phyloP scores from a whole-genome alignment of 352 stramenopile species.

The Globisporangium viniferum region DNA sequence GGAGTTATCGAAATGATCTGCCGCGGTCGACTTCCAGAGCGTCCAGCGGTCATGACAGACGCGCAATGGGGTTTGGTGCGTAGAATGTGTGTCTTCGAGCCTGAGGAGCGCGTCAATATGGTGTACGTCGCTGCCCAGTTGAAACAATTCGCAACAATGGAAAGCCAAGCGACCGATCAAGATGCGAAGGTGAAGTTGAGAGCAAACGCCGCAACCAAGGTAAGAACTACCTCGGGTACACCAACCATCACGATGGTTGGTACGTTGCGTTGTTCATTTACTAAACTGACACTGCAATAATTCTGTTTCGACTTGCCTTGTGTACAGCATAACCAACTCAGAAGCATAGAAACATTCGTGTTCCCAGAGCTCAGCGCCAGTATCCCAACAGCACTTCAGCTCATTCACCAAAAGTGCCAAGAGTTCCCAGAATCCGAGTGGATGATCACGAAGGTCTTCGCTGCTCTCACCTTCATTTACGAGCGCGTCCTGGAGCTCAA shows the following conservation, averaged over 20 bases:
- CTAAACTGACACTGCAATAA: not conserved
- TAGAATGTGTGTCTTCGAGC: slow-evolving; percentile 2
- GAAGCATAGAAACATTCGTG: not conserved
- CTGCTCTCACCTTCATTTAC: slow-evolving; percentile 4
- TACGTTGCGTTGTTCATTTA: too few relatives aligned
- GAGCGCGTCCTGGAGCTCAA: not conserved
- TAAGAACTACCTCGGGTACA: too few relatives aligned
- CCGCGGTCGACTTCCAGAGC: not conserved
- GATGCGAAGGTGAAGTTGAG: too few relatives aligned
- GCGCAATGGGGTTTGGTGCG: slow-evolving; percentile 2
- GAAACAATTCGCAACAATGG: not conserved
- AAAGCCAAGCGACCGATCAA: not conserved
- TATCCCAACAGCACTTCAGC: not conserved
- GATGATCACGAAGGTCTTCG: not conserved
- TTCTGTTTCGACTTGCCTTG: not conserved
- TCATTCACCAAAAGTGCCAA: not conserved
- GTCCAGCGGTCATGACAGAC: slow-evolving; percentile 4
- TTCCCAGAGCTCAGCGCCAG: slow-evolving; percentile 1
- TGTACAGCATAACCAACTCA: not conserved
- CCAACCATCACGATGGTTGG: too few relatives aligned
- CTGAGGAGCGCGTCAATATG: not conserved
- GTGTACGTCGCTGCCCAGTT: not conserved
- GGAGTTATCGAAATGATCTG: slow-evolving; percentile 1
- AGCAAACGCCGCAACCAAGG: too few relatives aligned
- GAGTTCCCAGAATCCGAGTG: slow-evolving; percentile 1